Conservation (phyloP, 768 basidiomycete species). For the Lactarius hatsudake region DNA sequence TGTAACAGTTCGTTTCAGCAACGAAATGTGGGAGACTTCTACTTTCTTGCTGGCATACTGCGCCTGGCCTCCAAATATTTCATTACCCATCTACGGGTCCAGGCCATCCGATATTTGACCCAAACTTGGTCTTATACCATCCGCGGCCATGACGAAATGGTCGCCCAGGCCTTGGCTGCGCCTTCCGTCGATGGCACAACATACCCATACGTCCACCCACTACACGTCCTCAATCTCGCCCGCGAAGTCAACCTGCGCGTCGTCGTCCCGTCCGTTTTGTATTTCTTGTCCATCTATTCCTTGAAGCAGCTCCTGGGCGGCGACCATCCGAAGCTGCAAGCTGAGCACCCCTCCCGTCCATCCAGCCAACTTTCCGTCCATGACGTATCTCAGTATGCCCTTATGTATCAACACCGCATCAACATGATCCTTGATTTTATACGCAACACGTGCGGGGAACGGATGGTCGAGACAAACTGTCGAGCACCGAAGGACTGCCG, state of each 20-base stretch:
- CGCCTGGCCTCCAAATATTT: conserved; percentile 62
- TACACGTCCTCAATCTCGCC: conserved; percentile 56
- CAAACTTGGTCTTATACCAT: conserved; percentile 54
- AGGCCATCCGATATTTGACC: conserved; percentile 48
- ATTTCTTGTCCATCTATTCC: conserved; percentile 58
- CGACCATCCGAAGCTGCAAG: conserved; percentile 52
- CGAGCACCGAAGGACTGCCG: conserved; percentile 34
- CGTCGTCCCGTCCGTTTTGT: conserved; percentile 50
- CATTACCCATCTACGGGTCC: conserved; percentile 48
- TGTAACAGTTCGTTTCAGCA: conserved; percentile 41
- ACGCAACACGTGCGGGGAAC: conserved; percentile 41
- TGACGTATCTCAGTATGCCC: conserved; percentile 50
- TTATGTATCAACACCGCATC: conserved; percentile 57
- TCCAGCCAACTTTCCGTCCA: conserved; percentile 41
- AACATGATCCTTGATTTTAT: conserved; percentile 49
- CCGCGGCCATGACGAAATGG: conserved; percentile 55
- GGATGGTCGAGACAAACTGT: conserved; percentile 35
- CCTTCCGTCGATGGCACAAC: conserved; percentile 43
- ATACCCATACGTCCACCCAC: conserved; percentile 58
- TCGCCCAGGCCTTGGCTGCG: conserved; percentile 45
- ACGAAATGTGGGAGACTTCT: conserved; percentile 49
- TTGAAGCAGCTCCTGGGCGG: conserved; percentile 46
- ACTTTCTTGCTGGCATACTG: conserved; percentile 53
- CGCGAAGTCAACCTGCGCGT: conserved; percentile 47
- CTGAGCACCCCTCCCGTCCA: conserved; percentile 49